Conservation (phyloP, 1,284 basidiomycete species). For the Microbotryum lychnidis-dioicae region DNA sequence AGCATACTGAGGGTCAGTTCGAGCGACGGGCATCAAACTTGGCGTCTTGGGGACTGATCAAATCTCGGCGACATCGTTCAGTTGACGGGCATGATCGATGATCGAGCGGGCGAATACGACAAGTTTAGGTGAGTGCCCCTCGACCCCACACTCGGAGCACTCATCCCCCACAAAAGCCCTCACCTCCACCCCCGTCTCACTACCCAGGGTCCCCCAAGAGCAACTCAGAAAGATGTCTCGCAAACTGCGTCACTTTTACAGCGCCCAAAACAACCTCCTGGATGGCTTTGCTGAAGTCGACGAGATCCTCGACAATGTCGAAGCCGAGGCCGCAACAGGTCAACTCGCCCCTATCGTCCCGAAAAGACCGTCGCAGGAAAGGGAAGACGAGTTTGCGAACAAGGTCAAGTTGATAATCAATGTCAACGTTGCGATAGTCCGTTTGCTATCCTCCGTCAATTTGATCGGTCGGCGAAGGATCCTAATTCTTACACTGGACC, state of each 20-base stretch:
- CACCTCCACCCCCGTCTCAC: too few relatives aligned
- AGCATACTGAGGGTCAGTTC: slow-evolving; percentile 13
- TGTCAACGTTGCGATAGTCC: slow-evolving; percentile 30
- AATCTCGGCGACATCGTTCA: neutral
- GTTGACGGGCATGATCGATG: slow-evolving; percentile 27
- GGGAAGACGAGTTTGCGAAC: slow-evolving; percentile 25
- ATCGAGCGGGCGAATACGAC: slow-evolving; percentile 24
- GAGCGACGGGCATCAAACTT: too few relatives aligned
- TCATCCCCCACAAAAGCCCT: too few relatives aligned
- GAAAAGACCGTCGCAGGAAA: neutral
- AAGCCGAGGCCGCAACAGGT: slow-evolving; percentile 20
- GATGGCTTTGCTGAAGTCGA: slow-evolving; percentile 28
- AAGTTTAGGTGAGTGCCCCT: neutral
- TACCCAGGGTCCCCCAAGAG: neutral
- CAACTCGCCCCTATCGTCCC: slow-evolving; percentile 16
- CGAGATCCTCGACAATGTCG: slow-evolving; percentile 31
- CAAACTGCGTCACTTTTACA: slow-evolving; percentile 26
- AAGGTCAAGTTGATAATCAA: slow-evolving; percentile 31
- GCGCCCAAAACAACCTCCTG: slow-evolving; percentile 25
- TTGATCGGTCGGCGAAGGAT: too few relatives aligned
- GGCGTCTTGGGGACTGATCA: too few relatives aligned
- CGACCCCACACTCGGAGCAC: too few relatives aligned
- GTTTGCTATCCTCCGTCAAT: neutral
- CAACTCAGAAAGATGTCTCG: slow-evolving; percentile 17
- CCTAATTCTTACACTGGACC: slow-evolving; percentile 37